Evolutionary conservation across 2,329 filamentous ascomycete species (phyloP), one percentile per base, ranked within the genome.

Genomic region (Fusarium austroafricanum): DNA sequence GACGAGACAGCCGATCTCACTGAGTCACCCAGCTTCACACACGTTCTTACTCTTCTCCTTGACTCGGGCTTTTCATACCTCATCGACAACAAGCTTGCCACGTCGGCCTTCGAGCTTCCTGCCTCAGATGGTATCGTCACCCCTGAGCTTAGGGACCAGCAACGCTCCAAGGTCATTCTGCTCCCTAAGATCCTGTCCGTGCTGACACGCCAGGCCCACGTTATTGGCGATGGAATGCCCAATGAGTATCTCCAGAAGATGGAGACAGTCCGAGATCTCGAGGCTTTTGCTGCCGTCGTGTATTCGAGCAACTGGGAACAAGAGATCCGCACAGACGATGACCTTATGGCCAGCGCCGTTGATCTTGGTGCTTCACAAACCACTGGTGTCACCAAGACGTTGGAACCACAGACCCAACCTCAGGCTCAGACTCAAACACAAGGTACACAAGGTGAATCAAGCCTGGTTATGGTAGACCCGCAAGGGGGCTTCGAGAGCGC

Each of bases 1-100:
- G 95, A 99, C 77, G 96, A 99, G 82, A 98, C 96, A 3, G 92
- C 95, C 38, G 96, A 99, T 77, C 87, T 99, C 23, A 90, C 98
- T 75, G 96, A 99, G 76, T 97, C 96, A 2, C 96, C 96, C 0
- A 88, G 92, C 35, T 98, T 98, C 79, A 87, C 90, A 1, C 91
- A 94, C 74, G 94, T 99, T 35, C 86, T 97, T 43, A 93, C 91
- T 3, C 89, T 92, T 59, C 86, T 97, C 56, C 91, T 98, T 61
- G 94, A 98, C 77, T 87, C 93, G 44, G 92, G 90, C 55, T 99
- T 97, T 81, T 92, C 92, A 4, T 87, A 91, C 23, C 86, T 99
- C 17, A 86, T 97, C 26, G 92, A 97, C 75, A 86, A 88, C 73
- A 96, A 96, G 79, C 87, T 97, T 54, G 90, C 92, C 7, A 84